Conservation (phyloP, 192 early-diverging fungal species). For the Entophlyctis luteolus region DNA sequence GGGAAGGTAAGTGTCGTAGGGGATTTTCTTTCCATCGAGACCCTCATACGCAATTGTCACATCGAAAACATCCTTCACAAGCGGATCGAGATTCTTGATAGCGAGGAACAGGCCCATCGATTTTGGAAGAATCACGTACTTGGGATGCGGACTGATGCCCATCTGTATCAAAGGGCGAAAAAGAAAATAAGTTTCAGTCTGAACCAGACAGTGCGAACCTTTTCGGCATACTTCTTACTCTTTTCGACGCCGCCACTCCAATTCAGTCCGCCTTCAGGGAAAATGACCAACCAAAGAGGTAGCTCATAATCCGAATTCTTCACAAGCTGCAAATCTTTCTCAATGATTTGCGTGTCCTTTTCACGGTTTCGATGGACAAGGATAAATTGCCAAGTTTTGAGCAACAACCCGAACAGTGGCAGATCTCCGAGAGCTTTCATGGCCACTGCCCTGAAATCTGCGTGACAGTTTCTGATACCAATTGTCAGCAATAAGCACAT, state of each 20-base stretch:
- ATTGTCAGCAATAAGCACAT: slow-evolving; percentile 2
- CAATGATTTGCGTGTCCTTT: slow-evolving; percentile 62
- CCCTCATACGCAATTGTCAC: slow-evolving; percentile 86
- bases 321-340: slow-evolving; percentile 38
- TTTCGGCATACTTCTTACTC: slow-evolving; percentile 67
- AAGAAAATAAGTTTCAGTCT: not conserved
- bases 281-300: slow-evolving; percentile 88
- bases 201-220: slow-evolving; percentile 6
- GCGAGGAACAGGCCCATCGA: slow-evolving; percentile 77
- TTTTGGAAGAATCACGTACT: slow-evolving; percentile 79
- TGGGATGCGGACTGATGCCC: slow-evolving; percentile 34
- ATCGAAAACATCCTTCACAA: slow-evolving; percentile 77
- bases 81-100: slow-evolving; percentile 59
- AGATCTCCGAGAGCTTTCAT: slow-evolving; percentile 74
- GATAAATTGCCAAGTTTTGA: slow-evolving; percentile 90
- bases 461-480: slow-evolving; percentile 61
- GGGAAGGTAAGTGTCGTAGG: slow-evolving; percentile 79
- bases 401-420: slow-evolving; percentile 81
- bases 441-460: slow-evolving; percentile 84
- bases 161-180: not conserved
- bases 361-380: slow-evolving; percentile 82
- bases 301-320: slow-evolving; percentile 22
- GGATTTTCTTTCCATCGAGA: slow-evolving; percentile 58
- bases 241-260: slow-evolving; percentile 66
- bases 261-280: slow-evolving; percentile 93